phyloP scores from a whole-genome alignment of 192 early-diverging fungal genomes.

The Rhizoclosmatium sp. region DNA sequence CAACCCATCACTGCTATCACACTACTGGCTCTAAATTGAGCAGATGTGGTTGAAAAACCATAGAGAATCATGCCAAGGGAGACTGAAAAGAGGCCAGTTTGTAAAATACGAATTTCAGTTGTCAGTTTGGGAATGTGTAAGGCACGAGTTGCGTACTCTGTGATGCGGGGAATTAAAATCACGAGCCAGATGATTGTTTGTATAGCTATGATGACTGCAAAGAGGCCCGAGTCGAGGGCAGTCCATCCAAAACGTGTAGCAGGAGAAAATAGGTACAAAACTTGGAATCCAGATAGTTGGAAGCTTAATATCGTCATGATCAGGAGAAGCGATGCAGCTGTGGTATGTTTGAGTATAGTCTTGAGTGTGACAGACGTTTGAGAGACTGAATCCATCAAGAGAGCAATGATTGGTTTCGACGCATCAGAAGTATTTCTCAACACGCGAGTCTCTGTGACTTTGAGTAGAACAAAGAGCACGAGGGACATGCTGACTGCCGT shows the following conservation, averaged over 20 bases:
- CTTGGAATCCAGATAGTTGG: background rate
- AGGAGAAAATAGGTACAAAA: slow-evolving; percentile 14
- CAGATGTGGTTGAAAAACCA: background rate
- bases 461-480: background rate
- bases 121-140: background rate
- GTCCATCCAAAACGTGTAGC: slow-evolving; percentile 9
- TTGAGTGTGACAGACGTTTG: background rate
- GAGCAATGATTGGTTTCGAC: background rate
- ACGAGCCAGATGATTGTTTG: slow-evolving; percentile 20
- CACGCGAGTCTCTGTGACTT: background rate
- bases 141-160: background rate
- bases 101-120: slow-evolving; percentile 11
- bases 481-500: background rate
- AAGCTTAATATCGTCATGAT: slow-evolving; percentile 3
- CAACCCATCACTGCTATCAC: background rate
- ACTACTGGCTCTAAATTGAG: slow-evolving; percentile 3
- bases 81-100: background rate
- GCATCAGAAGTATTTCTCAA: background rate
- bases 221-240: slow-evolving; percentile 9
- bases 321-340: background rate
- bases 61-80: background rate
- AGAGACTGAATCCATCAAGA: background rate
- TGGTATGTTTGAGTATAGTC: background rate
- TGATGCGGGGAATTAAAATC: background rate
- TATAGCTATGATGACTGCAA: background rate